Base-by-base conservation (phyloP, 2,329 filamentous ascomycete species). In the Xylariaceae sp. region DNA sequence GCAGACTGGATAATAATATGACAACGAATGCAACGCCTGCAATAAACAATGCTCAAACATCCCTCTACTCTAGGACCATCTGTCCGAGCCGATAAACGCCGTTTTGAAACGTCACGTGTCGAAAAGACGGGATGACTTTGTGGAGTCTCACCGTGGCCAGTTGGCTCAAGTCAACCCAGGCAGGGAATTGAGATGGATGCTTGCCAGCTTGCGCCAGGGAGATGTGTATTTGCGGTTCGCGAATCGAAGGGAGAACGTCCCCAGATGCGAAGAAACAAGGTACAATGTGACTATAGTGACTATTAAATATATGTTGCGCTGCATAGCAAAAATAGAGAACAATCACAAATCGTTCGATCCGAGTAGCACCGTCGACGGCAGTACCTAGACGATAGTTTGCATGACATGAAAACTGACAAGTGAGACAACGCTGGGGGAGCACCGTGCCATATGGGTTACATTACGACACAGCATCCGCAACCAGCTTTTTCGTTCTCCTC, bases 401-500 rank as follows among this genome's bases (percentile, higher is more conserved):
- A n/a, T 45, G 10, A n/a, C 51, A 45, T 58, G 34, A 59, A 52
- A 39, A 56, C 54, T 54, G 59, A 51, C 48, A 55, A 13, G 57
- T 47, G 48, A 48, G 51, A 34, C 49, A 37, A 60, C 60, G 51
- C 49, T 57, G 57, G 53, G 52, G 60, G 56, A 57, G 56, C 23
- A 30, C 42, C 51, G 57, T 63, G 59, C 58, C 56, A 57, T 54
- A 59, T 56, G 58, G 55, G 65, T 83, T 78, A 91, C 88, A 91
- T 91, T 66, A 92, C 82, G 62, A 90, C 78, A 74, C 88, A 92
- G 73, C 88, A 89, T 60, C 83, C 85, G 66, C 87, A 88, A 9
- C 84, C 82, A 64, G 80, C 82, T 68, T 84, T 80, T 67, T 84
- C 80, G 67, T 80, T 76, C 66, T 80, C 74, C 62, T 76, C 72